phyloP scores from a whole-genome alignment of 2,329 filamentous ascomycete genomes.

The Alternaria tenuissima region DNA sequence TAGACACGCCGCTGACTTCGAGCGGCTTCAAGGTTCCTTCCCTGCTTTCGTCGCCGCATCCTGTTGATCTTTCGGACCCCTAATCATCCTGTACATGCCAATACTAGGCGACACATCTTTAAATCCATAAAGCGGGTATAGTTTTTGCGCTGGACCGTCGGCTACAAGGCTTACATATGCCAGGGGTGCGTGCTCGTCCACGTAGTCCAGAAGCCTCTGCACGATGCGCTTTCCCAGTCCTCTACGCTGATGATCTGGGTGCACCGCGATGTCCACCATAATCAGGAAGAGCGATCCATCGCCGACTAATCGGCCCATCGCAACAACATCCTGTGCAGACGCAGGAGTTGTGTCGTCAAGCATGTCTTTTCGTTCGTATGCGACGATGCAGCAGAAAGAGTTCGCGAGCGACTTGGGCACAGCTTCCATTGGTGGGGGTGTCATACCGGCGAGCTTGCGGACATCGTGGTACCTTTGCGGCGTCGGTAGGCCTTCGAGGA shows the following conservation, averaged over 20 bases:
- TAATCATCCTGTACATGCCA: conserved; percentile 42
- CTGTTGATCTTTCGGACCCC: conserved; percentile 24
- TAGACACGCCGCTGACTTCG: background rate
- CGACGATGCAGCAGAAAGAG: conserved; percentile 37
- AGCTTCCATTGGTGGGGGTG: conserved; percentile 39
- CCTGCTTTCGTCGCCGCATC: background rate
- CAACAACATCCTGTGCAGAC: conserved; percentile 45
- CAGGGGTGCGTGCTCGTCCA: conserved; percentile 52
- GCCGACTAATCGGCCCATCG: conserved; percentile 61
- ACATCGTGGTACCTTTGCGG: conserved; percentile 44
- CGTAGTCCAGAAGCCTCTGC: conserved; percentile 53
- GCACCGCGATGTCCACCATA: conserved; percentile 61
- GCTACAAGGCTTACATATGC: conserved; percentile 59
- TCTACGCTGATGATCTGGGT: conserved; percentile 58
- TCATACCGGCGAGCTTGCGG: conserved; percentile 39
- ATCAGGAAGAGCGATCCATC: conserved; percentile 63
- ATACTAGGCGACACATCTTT: conserved; percentile 47
- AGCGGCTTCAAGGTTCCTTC: background rate
- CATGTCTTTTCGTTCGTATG: conserved; percentile 37
- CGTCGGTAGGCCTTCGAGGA: conserved; percentile 38
- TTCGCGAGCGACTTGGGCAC: conserved; percentile 38
- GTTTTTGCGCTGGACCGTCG: conserved; percentile 54
- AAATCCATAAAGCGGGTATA: conserved; percentile 61
- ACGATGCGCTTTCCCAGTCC: conserved; percentile 59
- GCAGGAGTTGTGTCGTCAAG: conserved; percentile 28